phyloP scores from a whole-genome alignment of 768 basidiomycete genomes.

The Ramaria rubella region DNA sequence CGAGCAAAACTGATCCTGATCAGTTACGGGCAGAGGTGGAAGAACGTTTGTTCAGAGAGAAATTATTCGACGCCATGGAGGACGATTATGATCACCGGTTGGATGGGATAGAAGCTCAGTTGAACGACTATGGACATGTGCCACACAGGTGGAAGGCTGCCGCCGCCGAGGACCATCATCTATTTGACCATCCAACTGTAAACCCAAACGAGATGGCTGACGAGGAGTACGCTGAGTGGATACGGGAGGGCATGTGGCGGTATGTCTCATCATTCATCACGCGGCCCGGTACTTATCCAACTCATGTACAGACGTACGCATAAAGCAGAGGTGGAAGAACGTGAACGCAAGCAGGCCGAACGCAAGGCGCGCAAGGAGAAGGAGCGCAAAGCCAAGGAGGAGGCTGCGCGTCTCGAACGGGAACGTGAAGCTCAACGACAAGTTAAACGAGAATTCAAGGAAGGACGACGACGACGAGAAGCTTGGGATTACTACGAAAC shows the following conservation, averaged over 20 bases:
- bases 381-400: conserved; percentile 44
- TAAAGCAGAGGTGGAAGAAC: conserved; percentile 36
- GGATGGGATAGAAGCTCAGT: conserved; percentile 51
- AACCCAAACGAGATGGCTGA: conserved; percentile 61
- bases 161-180: conserved; percentile 33
- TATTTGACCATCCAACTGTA: conserved; percentile 18
- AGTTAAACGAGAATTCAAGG: conserved; percentile 42
- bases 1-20: conserved; percentile 36
- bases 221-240: conserved; percentile 84
- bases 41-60: conserved; percentile 62
- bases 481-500: conserved; percentile 49
- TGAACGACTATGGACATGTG: conserved; percentile 66
- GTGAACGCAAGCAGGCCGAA: conserved; percentile 47
- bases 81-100: conserved; percentile 57
- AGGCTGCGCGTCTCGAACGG: conserved; percentile 46
- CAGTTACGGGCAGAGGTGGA: conserved; percentile 49
- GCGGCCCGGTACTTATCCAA: not conserved
- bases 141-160: conserved; percentile 59
- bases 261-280: conserved; percentile 26
- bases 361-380: conserved; percentile 47
- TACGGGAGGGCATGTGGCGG: conserved; percentile 82
- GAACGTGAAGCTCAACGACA: conserved; percentile 47
- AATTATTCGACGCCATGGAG: conserved; percentile 62
- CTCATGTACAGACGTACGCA: conserved; percentile 2
- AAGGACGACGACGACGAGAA: conserved; percentile 35